Evolutionary conservation across 2,329 filamentous ascomycete species (phyloP), one percentile per base, ranked within the genome.

Genomic region (Coleophoma crateriformis): DNA sequence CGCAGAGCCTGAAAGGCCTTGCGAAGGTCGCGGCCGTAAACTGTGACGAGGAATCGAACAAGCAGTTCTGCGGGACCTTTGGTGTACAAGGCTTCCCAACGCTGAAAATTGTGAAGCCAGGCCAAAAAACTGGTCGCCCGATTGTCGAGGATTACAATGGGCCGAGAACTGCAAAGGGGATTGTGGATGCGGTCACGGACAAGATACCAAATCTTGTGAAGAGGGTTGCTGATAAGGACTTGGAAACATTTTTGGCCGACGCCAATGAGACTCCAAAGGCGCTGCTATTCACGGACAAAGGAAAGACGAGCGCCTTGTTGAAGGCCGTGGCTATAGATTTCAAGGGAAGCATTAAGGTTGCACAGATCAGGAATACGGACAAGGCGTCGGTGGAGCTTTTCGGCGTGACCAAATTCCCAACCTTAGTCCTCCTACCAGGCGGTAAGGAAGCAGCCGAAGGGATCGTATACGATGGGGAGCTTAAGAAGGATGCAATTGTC

Each of bases 31-130:
- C 90, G 44, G 94, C 95, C 49, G 77, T 99, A 56, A 88, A 99
- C 70, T 99, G 94, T 69, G 92, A 99, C 63, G 90, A 95, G 33
- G 92, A 96, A 48, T 72, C 76, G 56, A 99, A 97, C 78, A 97
- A 97, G 74, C 75, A 77, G 2, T 80, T 96, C 58, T 99, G 94
- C 68, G 83, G 85, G 43, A 71, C 77, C 58, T 88, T 96, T 81
- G 92, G 90, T 49, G 81, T 99, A 6, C 78, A 96, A 71, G 94
- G 94, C 51, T 99, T 96, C 72, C 94, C 94, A 1, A 97, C 94
- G 0, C 76, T 99, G 56, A 99, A 99, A 77, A 92, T 95, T 44
- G 82, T 97, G 47, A 84, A 83, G 19, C 94, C 94, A 0, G 82
- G 87, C 56, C 90, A 89, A 72, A 95, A 91, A 69, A 71, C 79